Evolutionary conservation across 1,284 basidiomycete genomes (phyloP).

Genomic region (Xerocomus cyaneibrunnescens): DNA sequence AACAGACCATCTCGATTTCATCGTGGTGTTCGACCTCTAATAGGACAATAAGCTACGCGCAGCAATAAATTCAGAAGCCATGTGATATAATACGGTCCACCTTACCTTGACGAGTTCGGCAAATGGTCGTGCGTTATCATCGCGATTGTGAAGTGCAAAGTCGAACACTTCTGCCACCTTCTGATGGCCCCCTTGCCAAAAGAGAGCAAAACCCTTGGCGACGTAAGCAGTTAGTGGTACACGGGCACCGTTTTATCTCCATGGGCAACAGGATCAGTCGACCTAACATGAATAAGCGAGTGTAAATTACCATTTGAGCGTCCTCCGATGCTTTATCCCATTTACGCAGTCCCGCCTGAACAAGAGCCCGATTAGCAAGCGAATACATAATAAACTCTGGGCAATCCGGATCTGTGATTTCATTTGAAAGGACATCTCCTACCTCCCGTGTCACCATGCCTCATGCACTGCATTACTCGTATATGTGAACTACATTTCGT

Average conservation of each 20-base stretch:
- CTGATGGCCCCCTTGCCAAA: slow-evolving; percentile 16
- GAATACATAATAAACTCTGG: background rate
- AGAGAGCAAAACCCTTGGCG: background rate
- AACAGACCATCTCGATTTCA: background rate
- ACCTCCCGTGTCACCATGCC: slow-evolving; percentile 4
- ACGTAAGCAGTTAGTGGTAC: background rate
- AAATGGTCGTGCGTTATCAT: background rate
- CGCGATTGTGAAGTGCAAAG: background rate
- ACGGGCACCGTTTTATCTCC: background rate
- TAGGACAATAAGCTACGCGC: background rate
- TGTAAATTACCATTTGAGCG: background rate
- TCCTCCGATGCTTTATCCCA: slow-evolving; percentile 2
- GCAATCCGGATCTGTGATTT: slow-evolving; percentile 1
- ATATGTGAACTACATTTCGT: slow-evolving; percentile 3
- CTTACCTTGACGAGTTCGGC: slow-evolving; percentile 9
- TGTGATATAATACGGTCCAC: background rate
- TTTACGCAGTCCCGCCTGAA: slow-evolving; percentile 3
- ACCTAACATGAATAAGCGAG: background rate
- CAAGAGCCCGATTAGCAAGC: slow-evolving; percentile 7
- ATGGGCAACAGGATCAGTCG: background rate
- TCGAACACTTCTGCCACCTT: slow-evolving; percentile 2
- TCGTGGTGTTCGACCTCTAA: background rate
- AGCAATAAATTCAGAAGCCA: background rate
- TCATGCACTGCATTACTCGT: slow-evolving; percentile 1
- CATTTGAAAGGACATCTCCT: slow-evolving; percentile 6